These are phyloP conservation scores for Gigaspora rosea DNA, from an alignment of 192 early-diverging fungal genomes.

Conservation along the genomic window DNA sequence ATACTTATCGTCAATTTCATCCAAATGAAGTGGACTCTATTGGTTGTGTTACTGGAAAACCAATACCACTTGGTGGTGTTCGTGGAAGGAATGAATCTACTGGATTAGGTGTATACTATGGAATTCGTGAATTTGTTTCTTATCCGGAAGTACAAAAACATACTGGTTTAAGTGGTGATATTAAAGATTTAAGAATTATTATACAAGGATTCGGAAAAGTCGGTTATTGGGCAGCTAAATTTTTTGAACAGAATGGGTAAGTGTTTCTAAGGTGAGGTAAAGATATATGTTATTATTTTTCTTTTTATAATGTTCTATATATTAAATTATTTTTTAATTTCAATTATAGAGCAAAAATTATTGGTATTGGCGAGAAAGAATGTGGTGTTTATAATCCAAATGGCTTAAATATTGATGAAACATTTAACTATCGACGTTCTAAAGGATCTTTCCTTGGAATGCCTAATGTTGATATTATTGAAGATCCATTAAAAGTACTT, in stretches of 20 bases:
- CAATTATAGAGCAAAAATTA: constrained; percentile 64
- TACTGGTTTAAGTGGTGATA: constrained; percentile 60
- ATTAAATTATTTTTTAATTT: not conserved
- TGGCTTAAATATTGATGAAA: constrained; percentile 68
- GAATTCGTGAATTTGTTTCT: constrained; percentile 75
- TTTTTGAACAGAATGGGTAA: constrained; percentile 71
- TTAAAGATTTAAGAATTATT: constrained; percentile 64
- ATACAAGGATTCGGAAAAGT: constrained; percentile 89
- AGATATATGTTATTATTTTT: not conserved
- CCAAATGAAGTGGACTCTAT: constrained; percentile 77
- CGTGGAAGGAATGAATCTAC: constrained; percentile 83
- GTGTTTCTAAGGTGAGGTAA: not conserved
- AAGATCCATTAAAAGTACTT: constrained; percentile 49
- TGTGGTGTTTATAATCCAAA: constrained; percentile 61
- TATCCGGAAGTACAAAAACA: constrained; percentile 79
- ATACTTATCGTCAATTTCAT: constrained; percentile 85
- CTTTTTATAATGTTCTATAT: not conserved
- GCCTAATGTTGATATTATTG: constrained; percentile 60
- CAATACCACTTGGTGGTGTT: constrained; percentile 76
- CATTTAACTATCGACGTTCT: constrained; percentile 62
- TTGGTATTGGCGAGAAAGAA: constrained; percentile 74
- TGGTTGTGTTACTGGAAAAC: constrained; percentile 83
- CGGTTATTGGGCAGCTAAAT: constrained; percentile 81
- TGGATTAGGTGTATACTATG: constrained; percentile 80
- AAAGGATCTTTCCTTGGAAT: constrained; percentile 71